Evolutionary conservation across 148 eudicot species (phyloP).

Genomic region (Vaccinium darrowii): DNA sequence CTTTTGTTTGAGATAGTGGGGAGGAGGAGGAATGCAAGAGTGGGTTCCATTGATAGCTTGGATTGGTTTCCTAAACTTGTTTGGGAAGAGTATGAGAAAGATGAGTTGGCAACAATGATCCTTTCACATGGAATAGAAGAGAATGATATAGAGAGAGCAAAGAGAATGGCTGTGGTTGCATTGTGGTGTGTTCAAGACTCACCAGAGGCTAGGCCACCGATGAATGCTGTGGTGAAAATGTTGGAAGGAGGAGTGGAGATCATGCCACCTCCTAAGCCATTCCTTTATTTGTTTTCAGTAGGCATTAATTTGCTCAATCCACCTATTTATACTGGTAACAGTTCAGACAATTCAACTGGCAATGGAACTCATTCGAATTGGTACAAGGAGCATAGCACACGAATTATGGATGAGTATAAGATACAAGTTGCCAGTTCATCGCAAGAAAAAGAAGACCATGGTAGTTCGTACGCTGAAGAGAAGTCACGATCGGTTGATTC

Average conservation of each 20-base stretch:
- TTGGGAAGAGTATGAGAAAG: not conserved
- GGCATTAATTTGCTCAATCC: not conserved
- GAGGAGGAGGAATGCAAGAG: conserved; percentile 1
- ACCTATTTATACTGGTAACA: not conserved
- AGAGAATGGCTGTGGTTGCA: conserved; percentile 3
- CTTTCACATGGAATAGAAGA: not conserved
- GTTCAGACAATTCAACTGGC: not conserved
- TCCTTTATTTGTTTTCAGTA: not conserved
- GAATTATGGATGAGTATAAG: not conserved
- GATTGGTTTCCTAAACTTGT: conserved; percentile 10
- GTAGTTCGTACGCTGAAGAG: not conserved
- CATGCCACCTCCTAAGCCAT: conserved; percentile 8
- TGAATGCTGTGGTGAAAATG: conserved; percentile 16
- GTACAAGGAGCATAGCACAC: not conserved
- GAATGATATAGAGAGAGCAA: not conserved
- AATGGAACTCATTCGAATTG: not conserved
- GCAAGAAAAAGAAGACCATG: not conserved
- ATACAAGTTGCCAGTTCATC: conserved; percentile 4
- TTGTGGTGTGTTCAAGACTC: conserved; percentile 22
- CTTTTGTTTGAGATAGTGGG: conserved; percentile 12
- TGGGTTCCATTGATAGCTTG: not conserved
- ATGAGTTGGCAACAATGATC: not conserved
- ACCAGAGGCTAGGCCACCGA: conserved; percentile 5
- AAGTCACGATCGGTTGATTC: no score
- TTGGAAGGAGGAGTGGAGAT: conserved; percentile 12